Evolutionary conservation across 2,329 filamentous ascomycete genomes (phyloP), one percentile per base, ranked within the genome.

Genomic region (Trichoderma atroviride): DNA sequence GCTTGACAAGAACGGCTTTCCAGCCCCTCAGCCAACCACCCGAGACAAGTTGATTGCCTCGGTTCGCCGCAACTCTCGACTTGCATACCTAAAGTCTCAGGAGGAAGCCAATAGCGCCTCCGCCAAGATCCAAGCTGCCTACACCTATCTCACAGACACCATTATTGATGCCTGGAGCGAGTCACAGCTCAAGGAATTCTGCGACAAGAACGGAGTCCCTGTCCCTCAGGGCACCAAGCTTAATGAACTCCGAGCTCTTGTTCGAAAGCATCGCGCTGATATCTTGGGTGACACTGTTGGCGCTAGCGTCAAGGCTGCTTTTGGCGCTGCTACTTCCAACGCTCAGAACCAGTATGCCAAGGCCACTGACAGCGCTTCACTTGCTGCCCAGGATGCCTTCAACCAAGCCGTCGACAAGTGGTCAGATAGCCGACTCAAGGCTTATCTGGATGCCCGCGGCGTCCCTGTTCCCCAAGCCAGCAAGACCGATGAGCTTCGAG

Each of bases 141-240:
- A 94, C 74, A 84, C 90, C 63, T 91, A 89, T 59, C 82, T 98
- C 53, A 93, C 91, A 72, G 93, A 98, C 75, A 89, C 91, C 75
- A 84, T 97, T 65, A 91, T 98, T 76, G 90, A 97, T 74, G 89
- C 92, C 4, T 99, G 96, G 96, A 90, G 91, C 76, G 94, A 97
- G 76, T 87, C 87, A 52, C 85, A 97, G 79, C 86, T 99, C 78
- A 98, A 98, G 86, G 91, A 93, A 72, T 98, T 96, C 83, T 89
- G 89, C 68, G 95, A 98, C 83, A 93, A 94, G 86, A 96, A 98
- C 75, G 89, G 89, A 69, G 91, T 99, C 77, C 79, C 77, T 14
- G 93, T 97, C 62, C 96, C 96, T 11, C 95, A 98, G 78, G 96
- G 95, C 59, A 96, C 92, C 77, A 94, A 92, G 84, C 84, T 88